phyloP scores from a whole-genome alignment of 2,329 filamentous ascomycete species.

The Blastomyces gilchristii region DNA sequence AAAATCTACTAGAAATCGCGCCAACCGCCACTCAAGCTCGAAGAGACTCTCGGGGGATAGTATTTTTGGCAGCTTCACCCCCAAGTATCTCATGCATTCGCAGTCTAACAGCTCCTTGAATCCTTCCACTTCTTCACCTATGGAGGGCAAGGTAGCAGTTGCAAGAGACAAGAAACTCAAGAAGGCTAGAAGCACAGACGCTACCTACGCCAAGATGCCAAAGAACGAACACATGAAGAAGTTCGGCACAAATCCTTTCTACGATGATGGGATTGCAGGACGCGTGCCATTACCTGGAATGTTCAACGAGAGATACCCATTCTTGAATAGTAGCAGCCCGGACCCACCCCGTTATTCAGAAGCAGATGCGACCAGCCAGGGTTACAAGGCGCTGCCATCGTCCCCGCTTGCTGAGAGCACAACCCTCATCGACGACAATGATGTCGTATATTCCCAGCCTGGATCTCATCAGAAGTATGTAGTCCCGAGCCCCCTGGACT shows the following conservation, averaged over 20 bases:
- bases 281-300: not conserved
- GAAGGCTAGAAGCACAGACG: conserved; percentile 7
- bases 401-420: conserved; percentile 2
- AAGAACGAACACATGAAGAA: not conserved
- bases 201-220: not conserved
- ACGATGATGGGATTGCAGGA: not conserved
- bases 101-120: conserved; percentile 5
- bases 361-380: not conserved
- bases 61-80: conserved; percentile 12
- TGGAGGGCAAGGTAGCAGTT: not conserved
- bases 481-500: not conserved
- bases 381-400: not conserved
- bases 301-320: conserved; percentile 5
- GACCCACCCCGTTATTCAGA: conserved; percentile 2
- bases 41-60: conserved; percentile 15
- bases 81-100: conserved; percentile 10
- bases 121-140: not conserved
- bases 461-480: not conserved
- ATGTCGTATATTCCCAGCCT: not conserved
- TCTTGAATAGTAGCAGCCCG: not conserved
- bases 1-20: not conserved
- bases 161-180: conserved; percentile 3
- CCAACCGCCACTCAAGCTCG: not conserved
- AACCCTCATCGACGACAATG: not conserved
- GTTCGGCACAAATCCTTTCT: conserved; percentile 6